Base-by-base conservation (phyloP, 768 basidiomycete genomes). In the Candolleomyces eurysporus region DNA sequence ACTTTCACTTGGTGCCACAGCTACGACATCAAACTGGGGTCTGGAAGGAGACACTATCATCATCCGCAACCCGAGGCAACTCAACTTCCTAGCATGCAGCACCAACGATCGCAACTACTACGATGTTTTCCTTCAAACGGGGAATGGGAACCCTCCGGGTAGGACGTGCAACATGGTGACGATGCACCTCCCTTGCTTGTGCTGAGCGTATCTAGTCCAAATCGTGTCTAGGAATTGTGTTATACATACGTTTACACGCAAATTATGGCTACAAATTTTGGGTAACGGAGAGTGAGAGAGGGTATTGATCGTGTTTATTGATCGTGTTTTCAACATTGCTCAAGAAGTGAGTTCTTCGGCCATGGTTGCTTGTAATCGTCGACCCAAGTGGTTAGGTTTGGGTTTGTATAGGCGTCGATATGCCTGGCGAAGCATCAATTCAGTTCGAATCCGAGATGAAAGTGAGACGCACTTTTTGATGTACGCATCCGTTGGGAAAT, bases 401-500 rank as follows among this genome's bases (percentile, higher is more conserved):
- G 80, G 66, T 94, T 89, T 13, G 79, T 83, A 68, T 94, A 94
- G 3, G 89, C 88, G 60, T 88, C 84, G 19, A 79, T 72, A 68
- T 90, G 84, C 60, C 80, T 81, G 62, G 3, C 30, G 30, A 39
- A 45, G 19, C 26, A 42, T 30, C 14, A 32, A 42, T 26, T 19
- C 30, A 42, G 21, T 30, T 22, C 53, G 49, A 4, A 42, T 19
- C 30, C 60, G 30, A 19, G 53, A 14, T 17, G 32, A 13, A 42
- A 48, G 21, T 4, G 5, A 31, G 22, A 45, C 45, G 64, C 21
- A 76, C 78, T 63, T 70, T 87, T 84, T 74, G 71, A 93, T 94
- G 69, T 94, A 94, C 5, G 77, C 72, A n/a, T 78, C 76, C 0
- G 91, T 94, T 1, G 92, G 91, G 67, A 82, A 85, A 48, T 78